Base-by-base conservation (phyloP, 139 green algal genomes). In the Ettlia oleoabundans region DNA sequence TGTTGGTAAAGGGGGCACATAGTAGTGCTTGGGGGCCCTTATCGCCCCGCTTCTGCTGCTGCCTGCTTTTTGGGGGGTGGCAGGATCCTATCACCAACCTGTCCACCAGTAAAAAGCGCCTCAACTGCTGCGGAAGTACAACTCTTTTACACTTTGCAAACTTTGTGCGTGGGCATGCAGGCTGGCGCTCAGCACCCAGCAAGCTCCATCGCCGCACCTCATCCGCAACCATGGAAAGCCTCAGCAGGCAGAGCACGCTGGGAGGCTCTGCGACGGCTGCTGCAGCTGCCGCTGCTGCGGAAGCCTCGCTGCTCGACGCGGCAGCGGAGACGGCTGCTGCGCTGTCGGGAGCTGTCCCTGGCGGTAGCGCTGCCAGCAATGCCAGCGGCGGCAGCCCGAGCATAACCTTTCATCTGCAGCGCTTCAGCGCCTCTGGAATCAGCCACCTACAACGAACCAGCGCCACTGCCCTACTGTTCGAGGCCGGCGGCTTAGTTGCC, bases 111-210 rank as follows among this genome's bases (percentile, higher is more conserved):
- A n/a, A n/a, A n/a, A n/a, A n/a, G n/a, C n/a, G n/a, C n/a, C n/a
- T n/a, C n/a, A n/a, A n/a, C n/a, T n/a, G n/a, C n/a, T n/a, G n/a
- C n/a, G n/a, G n/a, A n/a, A n/a, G n/a, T n/a, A n/a, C n/a, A n/a
- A n/a, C n/a, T n/a, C n/a, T n/a, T n/a, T n/a, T n/a, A n/a, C n/a
- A n/a, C n/a, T n/a, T n/a, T n/a, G n/a, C n/a, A n/a, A n/a, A n/a
- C n/a, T n/a, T n/a, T n/a, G n/a, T n/a, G n/a, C n/a, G n/a, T n/a
- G n/a, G n/a, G n/a, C n/a, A n/a, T n/a, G n/a, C n/a, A 52, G 78
- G 65, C 47, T 69, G 65, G 76, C 76, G 62, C 8, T 82, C 76
- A 1, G 76, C 76, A 0, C 76, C 76, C 41, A 51, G 40, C 76
- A 82, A 82, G 76, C 62, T 75, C 41, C 42, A 74, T 42, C 76